Percentiles rank a stretch among this genome's conserved stretches.
Conservation (phyloP, 257 asterid genomes). For the Cordia subcordata region DNA sequence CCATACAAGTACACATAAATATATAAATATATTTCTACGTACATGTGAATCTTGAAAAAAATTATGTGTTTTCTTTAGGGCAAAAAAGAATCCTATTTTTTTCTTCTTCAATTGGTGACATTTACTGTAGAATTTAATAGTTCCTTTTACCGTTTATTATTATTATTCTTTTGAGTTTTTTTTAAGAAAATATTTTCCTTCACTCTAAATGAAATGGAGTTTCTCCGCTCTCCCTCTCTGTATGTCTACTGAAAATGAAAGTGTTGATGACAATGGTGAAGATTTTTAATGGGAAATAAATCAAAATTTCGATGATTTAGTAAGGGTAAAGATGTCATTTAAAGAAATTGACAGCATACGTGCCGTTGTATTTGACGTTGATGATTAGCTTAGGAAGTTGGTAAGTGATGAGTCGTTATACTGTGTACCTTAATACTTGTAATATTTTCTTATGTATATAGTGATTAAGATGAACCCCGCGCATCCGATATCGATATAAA, state of each 20-base stretch:
- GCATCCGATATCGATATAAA: no score
- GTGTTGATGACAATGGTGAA: background rate
- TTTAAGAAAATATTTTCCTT: no score
- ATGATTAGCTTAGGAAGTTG: background rate
- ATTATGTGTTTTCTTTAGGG: background rate
- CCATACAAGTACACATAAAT: no score
- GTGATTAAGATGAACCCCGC: no score
- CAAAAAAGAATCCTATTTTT: background rate
- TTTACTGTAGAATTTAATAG: background rate
- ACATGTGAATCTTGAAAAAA: background rate
- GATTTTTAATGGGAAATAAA: background rate
- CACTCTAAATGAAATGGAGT: background rate
- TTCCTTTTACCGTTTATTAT: background rate
- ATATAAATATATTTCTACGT: background rate
- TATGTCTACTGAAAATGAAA: background rate
- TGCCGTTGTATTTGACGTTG: background rate
- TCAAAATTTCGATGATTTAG: background rate
- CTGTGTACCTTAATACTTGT: no score
- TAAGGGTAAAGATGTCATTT: background rate
- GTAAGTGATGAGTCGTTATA: no score
- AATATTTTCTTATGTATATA: no score
- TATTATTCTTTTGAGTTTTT: no score
- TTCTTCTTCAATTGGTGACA: background rate
- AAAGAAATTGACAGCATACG: background rate
- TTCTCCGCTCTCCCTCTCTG: background rate